phyloP scores from a whole-genome alignment of 2,329 filamentous ascomycete genomes.

The Trichoderma sp. region DNA sequence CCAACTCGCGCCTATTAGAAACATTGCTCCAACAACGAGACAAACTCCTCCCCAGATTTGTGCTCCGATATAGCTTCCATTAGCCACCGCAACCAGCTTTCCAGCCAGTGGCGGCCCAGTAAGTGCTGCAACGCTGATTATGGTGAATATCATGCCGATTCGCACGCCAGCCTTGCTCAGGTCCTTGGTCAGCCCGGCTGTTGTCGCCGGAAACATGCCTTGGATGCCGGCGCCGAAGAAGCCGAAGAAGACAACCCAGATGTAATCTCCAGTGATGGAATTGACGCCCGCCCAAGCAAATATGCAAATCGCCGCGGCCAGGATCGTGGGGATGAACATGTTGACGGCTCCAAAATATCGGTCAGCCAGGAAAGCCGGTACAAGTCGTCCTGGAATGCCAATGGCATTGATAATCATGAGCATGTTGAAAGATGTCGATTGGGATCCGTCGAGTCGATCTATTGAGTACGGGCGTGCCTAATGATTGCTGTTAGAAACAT shows the following conservation, averaged over 20 bases:
- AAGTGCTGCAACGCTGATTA: conserved; percentile 52
- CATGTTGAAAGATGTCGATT: conserved; percentile 53
- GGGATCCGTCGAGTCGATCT: conserved; percentile 44
- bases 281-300: conserved; percentile 53
- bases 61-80: conserved; percentile 47
- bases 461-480: conserved; percentile 40
- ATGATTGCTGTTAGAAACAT: neutral
- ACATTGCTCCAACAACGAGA: conserved; percentile 42
- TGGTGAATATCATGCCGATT: conserved; percentile 60
- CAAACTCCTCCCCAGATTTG: conserved; percentile 49
- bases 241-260: conserved; percentile 63
- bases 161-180: conserved; percentile 52
- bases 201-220: conserved; percentile 59
- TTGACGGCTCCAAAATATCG: conserved; percentile 53
- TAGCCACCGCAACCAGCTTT: conserved; percentile 44
- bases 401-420: conserved; percentile 59
- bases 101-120: conserved; percentile 55
- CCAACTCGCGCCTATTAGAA: conserved; percentile 41
- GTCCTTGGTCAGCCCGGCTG: conserved; percentile 48
- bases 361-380: conserved; percentile 56
- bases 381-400: conserved; percentile 53
- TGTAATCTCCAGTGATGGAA: conserved; percentile 41
- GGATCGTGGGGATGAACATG: conserved; percentile 49
- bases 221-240: conserved; percentile 63
- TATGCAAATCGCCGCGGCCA: conserved; percentile 45